Conservation (phyloP, 169 alveolate genomes). For the Eimeria praecox region DNA sequence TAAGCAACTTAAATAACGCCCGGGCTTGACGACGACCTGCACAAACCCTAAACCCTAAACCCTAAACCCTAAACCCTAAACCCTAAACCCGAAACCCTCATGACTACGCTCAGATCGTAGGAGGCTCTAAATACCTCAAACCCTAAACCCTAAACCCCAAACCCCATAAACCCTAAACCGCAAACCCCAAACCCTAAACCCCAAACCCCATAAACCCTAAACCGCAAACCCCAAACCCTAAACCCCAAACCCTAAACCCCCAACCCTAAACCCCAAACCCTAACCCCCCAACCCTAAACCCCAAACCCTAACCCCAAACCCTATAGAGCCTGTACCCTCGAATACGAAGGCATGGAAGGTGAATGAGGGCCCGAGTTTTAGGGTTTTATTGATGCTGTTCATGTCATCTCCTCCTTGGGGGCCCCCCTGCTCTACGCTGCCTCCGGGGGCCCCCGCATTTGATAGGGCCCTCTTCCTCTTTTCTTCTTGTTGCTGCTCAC, state of each 20-base stretch:
- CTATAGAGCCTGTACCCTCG: conserved; percentile 11
- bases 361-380: conserved; percentile 18
- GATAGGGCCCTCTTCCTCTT: conserved; percentile 4
- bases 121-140: neutral
- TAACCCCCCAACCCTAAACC: neutral
- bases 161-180: neutral
- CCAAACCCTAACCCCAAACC: conserved; percentile 32
- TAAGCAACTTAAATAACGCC: conserved; percentile 25
- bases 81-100: conserved; percentile 14
- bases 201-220: neutral
- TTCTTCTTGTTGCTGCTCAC: conserved; percentile 43
- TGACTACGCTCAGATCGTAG: neutral
- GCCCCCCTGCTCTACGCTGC: neutral
- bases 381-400: neutral
- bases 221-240: conserved; percentile 8
- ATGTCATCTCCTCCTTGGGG: neutral
- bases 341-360: conserved; percentile 29
- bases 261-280: conserved; percentile 14
- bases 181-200: neutral
- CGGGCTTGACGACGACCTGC: conserved; percentile 47
- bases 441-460: conserved; percentile 33
- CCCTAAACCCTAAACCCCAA: conserved; percentile 39
- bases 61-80: conserved; percentile 56
- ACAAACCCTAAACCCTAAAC: conserved; percentile 43
- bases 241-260: neutral